Evolutionary conservation across 2,329 filamentous ascomycete species (phyloP).

Genomic region (Rugonectria rugulosa): DNA sequence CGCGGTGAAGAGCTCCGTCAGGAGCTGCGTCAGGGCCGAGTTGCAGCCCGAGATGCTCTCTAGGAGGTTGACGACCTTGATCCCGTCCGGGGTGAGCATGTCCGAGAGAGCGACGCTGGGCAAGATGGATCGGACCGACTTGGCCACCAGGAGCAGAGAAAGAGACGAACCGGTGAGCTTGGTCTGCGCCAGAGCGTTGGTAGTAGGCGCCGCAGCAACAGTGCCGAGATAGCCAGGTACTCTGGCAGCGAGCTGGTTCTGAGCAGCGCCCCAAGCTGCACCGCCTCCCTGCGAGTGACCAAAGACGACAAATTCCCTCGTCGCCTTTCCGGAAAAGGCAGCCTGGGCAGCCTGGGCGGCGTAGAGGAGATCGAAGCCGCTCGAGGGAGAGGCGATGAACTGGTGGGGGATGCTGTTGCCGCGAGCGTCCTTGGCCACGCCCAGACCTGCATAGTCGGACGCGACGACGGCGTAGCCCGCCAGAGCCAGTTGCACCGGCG

Average conservation of each 20-base stretch:
- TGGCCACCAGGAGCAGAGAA: slow-evolving; percentile 19
- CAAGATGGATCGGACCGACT: slow-evolving; percentile 21
- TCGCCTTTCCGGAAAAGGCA: slow-evolving; percentile 48
- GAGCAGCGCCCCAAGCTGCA: slow-evolving; percentile 48
- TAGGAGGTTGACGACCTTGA: slow-evolving; percentile 18
- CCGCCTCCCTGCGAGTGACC: slow-evolving; percentile 57
- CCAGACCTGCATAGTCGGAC: slow-evolving; percentile 55
- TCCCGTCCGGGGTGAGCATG: slow-evolving; percentile 21
- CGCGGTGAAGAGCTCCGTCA: slow-evolving; percentile 6
- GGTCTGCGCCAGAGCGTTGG: slow-evolving; percentile 28
- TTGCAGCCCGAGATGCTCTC: slow-evolving; percentile 26
- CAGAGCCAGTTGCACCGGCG: slow-evolving; percentile 49
- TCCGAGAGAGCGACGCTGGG: slow-evolving; percentile 22
- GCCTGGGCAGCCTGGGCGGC: slow-evolving; percentile 50
- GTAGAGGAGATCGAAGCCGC: slow-evolving; percentile 53
- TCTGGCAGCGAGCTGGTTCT: slow-evolving; percentile 40
- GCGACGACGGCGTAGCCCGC: slow-evolving; percentile 54
- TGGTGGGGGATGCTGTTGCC: slow-evolving; percentile 49
- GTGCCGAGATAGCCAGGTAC: slow-evolving; percentile 48
- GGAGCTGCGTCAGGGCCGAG: slow-evolving; percentile 11
- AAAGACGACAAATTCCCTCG: slow-evolving; percentile 50
- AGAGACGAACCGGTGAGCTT: slow-evolving; percentile 5
- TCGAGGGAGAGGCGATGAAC: slow-evolving; percentile 47
- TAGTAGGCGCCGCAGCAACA: slow-evolving; percentile 42
- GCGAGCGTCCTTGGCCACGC: slow-evolving; percentile 44